Evolutionary conservation across 768 basidiomycete genomes (phyloP).

Genomic region (Leccinum boreale): DNA sequence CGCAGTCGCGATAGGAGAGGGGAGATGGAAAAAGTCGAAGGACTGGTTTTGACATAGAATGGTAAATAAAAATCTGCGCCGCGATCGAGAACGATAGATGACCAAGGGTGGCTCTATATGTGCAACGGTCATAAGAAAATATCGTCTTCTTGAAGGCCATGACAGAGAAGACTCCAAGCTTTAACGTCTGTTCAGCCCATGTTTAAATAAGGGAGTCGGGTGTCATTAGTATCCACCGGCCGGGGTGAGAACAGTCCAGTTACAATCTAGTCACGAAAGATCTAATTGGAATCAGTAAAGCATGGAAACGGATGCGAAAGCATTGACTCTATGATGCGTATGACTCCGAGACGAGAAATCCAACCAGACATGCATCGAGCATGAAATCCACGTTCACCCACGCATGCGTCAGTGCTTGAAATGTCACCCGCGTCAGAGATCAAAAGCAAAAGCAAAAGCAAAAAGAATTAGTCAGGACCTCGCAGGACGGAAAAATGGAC

Average conservation of each 20-base stretch:
- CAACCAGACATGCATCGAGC: constrained; percentile 90
- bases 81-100: not conserved
- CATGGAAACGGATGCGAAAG: not conserved
- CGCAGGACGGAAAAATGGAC: not conserved
- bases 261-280: not conserved
- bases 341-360: constrained; percentile 79
- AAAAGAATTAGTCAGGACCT: constrained; percentile 1
- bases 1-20: constrained; percentile 46
- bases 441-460: not conserved
- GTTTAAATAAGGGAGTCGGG: not conserved
- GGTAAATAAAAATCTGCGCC: not conserved
- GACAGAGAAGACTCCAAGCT: not conserved
- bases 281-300: not conserved
- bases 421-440: not conserved
- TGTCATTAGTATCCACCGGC: not conserved
- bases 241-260: not conserved
- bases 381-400: constrained; percentile 98
- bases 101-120: not conserved
- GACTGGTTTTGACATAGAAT: constrained; percentile 4
- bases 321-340: constrained; percentile 33
- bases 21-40: constrained; percentile 70
- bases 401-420: constrained; percentile 79
- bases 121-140: not conserved
- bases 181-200: not conserved
- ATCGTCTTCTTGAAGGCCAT: not conserved